Evolutionary conservation across 2,329 filamentous ascomycete species (phyloP), one percentile per base, ranked within the genome.

Genomic region (Graphilbum ipis-grandicollis): DNA sequence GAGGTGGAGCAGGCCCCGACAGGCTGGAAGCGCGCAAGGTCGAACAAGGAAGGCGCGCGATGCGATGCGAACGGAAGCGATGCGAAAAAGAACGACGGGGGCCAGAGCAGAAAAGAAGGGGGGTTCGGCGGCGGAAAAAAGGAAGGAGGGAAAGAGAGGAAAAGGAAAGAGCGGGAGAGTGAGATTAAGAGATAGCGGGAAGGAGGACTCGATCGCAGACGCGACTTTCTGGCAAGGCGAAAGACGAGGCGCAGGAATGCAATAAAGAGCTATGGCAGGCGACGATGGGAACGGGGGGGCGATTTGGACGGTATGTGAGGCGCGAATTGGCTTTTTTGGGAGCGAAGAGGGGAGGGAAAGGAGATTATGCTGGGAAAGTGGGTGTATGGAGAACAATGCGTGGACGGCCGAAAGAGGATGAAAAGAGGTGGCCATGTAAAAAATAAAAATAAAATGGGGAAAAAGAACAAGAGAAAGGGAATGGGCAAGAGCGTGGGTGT

Each of bases 111-210:
- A 31, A 28, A 28, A 28, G n/a, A n/a, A n/a, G n/a, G n/a, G n/a
- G n/a, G n/a, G n/a, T n/a, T n/a, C 28, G 28, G n/a, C 9, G 28
- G 6, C 14, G 28, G 28, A 31, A 31, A 31, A 31, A 31, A 31
- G 18, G 15, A 31, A 18, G 10, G 10, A n/a, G 12, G 10, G 5
- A 28, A 28, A 9, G 14, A 28, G 10, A 28, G 55, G 39, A 38
- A 31, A 10, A 12, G 22, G 15, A 15, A 29, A 33, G 8, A 54
- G 60, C 22, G 52, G 43, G 15, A 54, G 45, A 40, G 57, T 53
- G 31, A n/a, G n/a, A n/a, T n/a, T n/a, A n/a, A n/a, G n/a, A n/a
- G n/a, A n/a, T n/a, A n/a, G n/a, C n/a, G n/a, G n/a, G n/a, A n/a
- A n/a, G n/a, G n/a, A n/a, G n/a, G 21, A 23, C 21, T 28, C 26